Percentiles rank a stretch among this genome's conserved stretches.
Evolutionary conservation across 345 rosid species (phyloP).

Genomic region (Boechera divaricarpa): DNA sequence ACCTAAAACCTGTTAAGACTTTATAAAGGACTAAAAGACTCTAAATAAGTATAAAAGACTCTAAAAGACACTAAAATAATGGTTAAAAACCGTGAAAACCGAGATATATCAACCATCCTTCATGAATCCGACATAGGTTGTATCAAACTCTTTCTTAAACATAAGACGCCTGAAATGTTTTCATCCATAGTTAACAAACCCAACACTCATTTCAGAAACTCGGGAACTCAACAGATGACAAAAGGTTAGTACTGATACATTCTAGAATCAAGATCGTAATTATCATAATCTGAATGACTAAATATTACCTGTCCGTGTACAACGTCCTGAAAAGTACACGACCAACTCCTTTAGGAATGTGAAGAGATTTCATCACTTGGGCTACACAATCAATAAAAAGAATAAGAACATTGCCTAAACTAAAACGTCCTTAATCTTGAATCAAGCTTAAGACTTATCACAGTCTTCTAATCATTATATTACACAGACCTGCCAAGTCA

Average conservation of each 20-base stretch:
- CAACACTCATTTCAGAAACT: neutral
- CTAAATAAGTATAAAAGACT: no score
- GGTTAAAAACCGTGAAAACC: no score
- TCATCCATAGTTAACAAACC: neutral
- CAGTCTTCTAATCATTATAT: neutral
- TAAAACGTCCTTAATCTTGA: neutral
- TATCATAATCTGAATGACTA: neutral
- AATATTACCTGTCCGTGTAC: slow-evolving; percentile 79
- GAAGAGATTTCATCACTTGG: slow-evolving; percentile 73
- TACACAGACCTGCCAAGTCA: neutral
- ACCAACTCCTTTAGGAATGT: slow-evolving; percentile 77
- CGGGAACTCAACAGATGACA: no score
- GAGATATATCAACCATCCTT: no score
- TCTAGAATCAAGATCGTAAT: neutral
- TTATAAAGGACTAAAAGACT: no score
- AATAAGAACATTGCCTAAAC: neutral
- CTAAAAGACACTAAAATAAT: no score
- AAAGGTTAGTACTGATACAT: neutral
- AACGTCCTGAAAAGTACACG: slow-evolving; percentile 88
- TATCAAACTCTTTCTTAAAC: slow-evolving; percentile 72
- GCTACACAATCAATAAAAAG: slow-evolving; percentile 47
- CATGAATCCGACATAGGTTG: slow-evolving; percentile 85
- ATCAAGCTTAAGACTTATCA: neutral
- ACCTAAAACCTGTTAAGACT: no score
- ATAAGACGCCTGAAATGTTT: slow-evolving; percentile 69